A percentile compares a stretch with the other conserved stretches of the same genome.
phyloP scores from a whole-genome alignment of 495 filamentous ascomycete species.

The Darksidea phi region DNA sequence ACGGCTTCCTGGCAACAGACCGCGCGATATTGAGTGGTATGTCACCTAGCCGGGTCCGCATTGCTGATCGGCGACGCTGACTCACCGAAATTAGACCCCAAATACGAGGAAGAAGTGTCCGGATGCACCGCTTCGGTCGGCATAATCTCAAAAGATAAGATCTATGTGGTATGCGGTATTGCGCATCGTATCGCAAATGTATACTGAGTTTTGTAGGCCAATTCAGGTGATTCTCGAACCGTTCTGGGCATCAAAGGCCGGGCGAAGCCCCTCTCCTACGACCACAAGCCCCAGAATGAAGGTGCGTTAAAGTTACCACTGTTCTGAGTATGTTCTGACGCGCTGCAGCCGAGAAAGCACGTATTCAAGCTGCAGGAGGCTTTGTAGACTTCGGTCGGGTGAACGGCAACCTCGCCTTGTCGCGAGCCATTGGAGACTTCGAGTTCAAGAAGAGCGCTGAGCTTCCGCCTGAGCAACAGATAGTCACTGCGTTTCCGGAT shows the following conservation, averaged over 20 bases:
- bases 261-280: constrained; percentile 93
- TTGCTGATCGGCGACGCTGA: constrained; percentile 28
- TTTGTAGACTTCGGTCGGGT: constrained; percentile 99
- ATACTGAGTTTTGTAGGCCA: constrained; percentile 64
- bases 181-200: constrained; percentile 1
- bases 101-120: constrained; percentile 95
- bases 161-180: constrained; percentile 79
- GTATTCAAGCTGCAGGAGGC: constrained; percentile 91
- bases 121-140: constrained; percentile 93
- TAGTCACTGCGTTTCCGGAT: constrained; percentile 95
- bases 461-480: constrained; percentile 92
- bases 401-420: constrained; percentile 97
- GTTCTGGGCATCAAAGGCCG: constrained; percentile 94
- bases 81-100: constrained; percentile 64
- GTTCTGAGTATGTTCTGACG: constrained; percentile 9
- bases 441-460: constrained; percentile 99
- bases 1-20: constrained; percentile 95
- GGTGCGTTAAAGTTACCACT: constrained; percentile 53
- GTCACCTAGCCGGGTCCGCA: constrained; percentile 22
- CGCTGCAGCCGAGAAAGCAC: constrained; percentile 81
- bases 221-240: constrained; percentile 91
- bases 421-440: constrained; percentile 96
- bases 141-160: constrained; percentile 83
- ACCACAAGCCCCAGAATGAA: constrained; percentile 98
- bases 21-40: constrained; percentile 91